These are phyloP conservation scores for Colletotrichum shisoi DNA, from an alignment of 2,329 filamentous ascomycete genomes.

Conservation along the genomic window DNA sequence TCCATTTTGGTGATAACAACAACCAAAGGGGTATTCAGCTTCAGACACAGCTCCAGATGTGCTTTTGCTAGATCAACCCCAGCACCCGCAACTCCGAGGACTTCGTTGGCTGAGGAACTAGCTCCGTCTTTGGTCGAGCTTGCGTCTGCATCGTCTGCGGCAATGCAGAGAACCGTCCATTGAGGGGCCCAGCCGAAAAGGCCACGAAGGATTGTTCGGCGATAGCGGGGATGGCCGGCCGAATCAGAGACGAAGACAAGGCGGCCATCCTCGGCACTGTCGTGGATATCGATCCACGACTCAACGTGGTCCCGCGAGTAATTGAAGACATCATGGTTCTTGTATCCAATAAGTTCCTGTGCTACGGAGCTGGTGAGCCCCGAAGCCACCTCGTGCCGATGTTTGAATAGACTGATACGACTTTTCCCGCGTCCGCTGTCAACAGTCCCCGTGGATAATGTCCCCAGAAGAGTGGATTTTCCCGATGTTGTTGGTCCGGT, in stretches of 20 bases:
- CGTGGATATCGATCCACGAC: constrained; percentile 94
- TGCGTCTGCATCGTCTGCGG: constrained; percentile 74
- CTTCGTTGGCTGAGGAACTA: constrained; percentile 60
- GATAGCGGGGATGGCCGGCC: constrained; percentile 87
- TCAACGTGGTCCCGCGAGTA: constrained; percentile 87
- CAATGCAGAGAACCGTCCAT: constrained; percentile 88
- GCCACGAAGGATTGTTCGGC: constrained; percentile 85
- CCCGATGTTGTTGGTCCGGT: constrained; percentile 90
- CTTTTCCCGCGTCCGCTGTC: constrained; percentile 94
- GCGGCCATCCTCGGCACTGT: constrained; percentile 74
- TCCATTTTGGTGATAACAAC: constrained; percentile 93
- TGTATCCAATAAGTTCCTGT: constrained; percentile 91
- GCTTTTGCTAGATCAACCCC: constrained; percentile 77
- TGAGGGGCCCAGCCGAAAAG: constrained; percentile 96
- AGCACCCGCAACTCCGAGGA: constrained; percentile 58
- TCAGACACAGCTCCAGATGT: constrained; percentile 85
- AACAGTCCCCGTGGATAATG: constrained; percentile 82
- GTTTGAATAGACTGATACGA: constrained; percentile 85
- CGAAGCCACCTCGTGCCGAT: constrained; percentile 90
- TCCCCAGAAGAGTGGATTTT: constrained; percentile 90
- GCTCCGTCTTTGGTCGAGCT: constrained; percentile 47
- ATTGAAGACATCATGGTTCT: constrained; percentile 70
- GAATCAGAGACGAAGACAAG: constrained; percentile 91
- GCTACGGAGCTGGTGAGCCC: constrained; percentile 94
- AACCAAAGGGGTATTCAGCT: constrained; percentile 77